A percentile compares a stretch with the other conserved stretches of the same genome.
Evolutionary conservation across 2,329 filamentous ascomycete genomes (phyloP).

Genomic region (Emergomyces orientalis): DNA sequence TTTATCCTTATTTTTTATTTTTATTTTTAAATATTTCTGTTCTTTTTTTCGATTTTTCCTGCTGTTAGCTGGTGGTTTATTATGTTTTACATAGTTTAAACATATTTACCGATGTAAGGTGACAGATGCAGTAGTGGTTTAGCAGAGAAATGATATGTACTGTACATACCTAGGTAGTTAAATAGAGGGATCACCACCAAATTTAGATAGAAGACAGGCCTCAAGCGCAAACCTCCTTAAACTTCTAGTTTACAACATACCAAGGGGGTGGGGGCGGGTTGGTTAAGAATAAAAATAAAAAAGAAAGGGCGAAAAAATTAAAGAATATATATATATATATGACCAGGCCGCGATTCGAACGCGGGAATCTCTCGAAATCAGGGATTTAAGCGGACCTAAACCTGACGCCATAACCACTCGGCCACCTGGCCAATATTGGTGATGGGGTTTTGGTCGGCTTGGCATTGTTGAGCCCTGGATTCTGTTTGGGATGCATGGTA

Average conservation of each 20-base stretch:
- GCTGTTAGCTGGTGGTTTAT: neutral
- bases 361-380: conserved; percentile 9
- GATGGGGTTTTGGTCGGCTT: neutral
- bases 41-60: neutral
- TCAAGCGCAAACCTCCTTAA: too few relatives aligned
- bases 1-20: neutral
- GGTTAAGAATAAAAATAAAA: too few relatives aligned
- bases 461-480: neutral
- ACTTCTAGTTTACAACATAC: too few relatives aligned
- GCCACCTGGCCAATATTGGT: conserved; percentile 7
- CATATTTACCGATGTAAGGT: too few relatives aligned
- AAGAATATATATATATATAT: neutral
- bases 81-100: too few relatives aligned
- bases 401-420: conserved; percentile 10
- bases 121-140: too few relatives aligned
- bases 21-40: neutral
- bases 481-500: too few relatives aligned
- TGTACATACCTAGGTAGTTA: too few relatives aligned
- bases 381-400: conserved; percentile 9
- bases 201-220: too few relatives aligned
- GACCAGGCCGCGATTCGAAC: conserved; percentile 9
- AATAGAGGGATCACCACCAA: too few relatives aligned
- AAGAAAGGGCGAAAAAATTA: neutral
- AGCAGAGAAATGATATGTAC: too few relatives aligned
- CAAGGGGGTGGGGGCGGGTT: too few relatives aligned